Evolutionary conservation across 2,329 filamentous ascomycete genomes (phyloP), one percentile per base, ranked within the genome.

Genomic region (Penicillium fuscoglaucum): DNA sequence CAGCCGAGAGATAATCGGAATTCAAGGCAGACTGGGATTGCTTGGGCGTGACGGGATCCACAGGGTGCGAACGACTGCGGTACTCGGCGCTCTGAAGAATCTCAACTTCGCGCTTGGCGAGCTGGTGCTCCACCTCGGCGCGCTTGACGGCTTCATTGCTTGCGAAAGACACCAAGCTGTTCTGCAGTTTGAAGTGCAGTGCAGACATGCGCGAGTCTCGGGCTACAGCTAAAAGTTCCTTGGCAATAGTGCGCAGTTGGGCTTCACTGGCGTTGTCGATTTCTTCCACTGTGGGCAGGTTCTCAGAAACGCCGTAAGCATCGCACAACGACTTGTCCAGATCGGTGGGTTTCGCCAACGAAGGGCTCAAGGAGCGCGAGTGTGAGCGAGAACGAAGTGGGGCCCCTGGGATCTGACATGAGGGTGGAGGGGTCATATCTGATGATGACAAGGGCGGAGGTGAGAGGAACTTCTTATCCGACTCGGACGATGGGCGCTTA

Each of bases 111-210:
- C 90, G 84, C 61, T 91, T 86, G n/a, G 89, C 89, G 85, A 97
- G 93, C 64, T 95, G 90, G 68, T 96, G 90, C 75, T 97, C 93
- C 6, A 97, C 93, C 37, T 88, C 89, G 65, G 93, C 91, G 28
- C 92, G 87, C 75, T 96, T 93, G 10, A 91, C 85, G 31, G 92
- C 89, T 66, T 96, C 91, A 49, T 89, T 87, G 55, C 90, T 92
- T 70, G 96, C 91, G 64, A 97, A 87, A 52, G 85, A 87, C 29
- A 96, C 83, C 70, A 97, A 84, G 67, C 89, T 92, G 71, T 93
- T 90, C 73, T 97, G 93, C 55, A 98, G 80, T 76, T 95, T 96
- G 78, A 95, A 89, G 73, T 97, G 93, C 33, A 93, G 90, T 17
- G 90, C 88, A 59, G 93, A 90, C 80, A 92, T 93, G 69, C 95